Evolutionary conservation across 371 early-diverging fungal genomes (phyloP), one percentile per base, ranked within the genome.

Genomic region (Saksenaea oblongispora): DNA sequence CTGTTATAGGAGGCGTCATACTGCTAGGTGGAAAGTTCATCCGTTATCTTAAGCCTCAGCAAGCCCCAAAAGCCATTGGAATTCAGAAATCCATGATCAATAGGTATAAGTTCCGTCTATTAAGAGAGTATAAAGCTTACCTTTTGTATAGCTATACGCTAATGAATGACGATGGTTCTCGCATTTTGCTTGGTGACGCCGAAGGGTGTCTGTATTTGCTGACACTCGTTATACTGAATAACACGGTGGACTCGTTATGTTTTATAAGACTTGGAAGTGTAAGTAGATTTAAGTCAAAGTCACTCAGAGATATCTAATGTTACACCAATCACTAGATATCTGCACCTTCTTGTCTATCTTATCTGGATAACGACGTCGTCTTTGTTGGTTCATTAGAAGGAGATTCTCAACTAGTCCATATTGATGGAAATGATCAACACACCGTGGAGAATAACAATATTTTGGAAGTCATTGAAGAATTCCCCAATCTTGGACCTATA

Each of bases 321-420:
- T 24, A 17, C 14, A 2, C 34, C 3, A 3, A 4, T n/a, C n/a
- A n/a, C 18, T 56, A 85, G 73, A 85, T 81, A 18, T 83, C 93
- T 4, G 73, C 83, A 7, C 87, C 95, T 5, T 85, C 92, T 5
- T 82, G 87, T n/a, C 70, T 97, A 34, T 73, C 82, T 3, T 94
- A 93, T 66, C 75, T 97, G 10, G 90, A 84, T 54, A 85, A 85
- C 56, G 90, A 92, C 61, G 86, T 87, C 39, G 82, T 91, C 10
- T 97, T 85, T 74, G 76, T 97, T 18, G 97, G 97, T 2, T 95
- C 95, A 0, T 89, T 89, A 57, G 85, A 80, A 34, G 93, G 92
- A 4, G 96, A 97, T 72, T 95, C 95, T 5, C 89, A 92, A 58
- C 71, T 97, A 4, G 78, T 93, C 1, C 73, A 83, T 42, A 67